Evolutionary conservation across 805 yeast species (phyloP), one percentile per base, ranked within the genome.

Genomic region (Lipomyces oligophaga): DNA sequence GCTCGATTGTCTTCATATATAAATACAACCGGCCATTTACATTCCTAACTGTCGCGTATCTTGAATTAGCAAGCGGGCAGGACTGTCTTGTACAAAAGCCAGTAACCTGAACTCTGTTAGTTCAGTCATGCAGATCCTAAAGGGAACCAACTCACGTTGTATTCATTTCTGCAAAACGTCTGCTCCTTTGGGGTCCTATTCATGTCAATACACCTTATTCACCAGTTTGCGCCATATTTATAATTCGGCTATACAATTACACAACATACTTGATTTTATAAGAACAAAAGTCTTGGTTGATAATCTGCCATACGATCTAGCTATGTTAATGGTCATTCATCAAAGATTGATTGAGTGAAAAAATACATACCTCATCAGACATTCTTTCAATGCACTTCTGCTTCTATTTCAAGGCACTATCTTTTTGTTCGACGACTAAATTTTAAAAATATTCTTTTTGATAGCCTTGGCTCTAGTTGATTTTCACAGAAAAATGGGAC

Each of bases 1-100:
- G 80, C 71, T 93, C 99, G 1, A 94, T 95, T 1, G 97, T 93
- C 66, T 93, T 93, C 87, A 93, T 93, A 69, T 93, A 93, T 28
- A 86, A 69, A 60, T 85, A 86, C 38, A 87, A 68, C 63, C 78
- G 78, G 5, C 95, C 96, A 56, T 83, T 86, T 24, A 83, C 74
- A 58, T 78, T 81, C 62, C 85, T 83, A 36, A 86, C 85, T 0
- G 96, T 86, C 26, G 96, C 95, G 67, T 86, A 86, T 61, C 85
- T 78, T 15, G 95, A 85, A 65, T 87, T 93, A 21, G 99, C 99
- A 51, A 93, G 71, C 1, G 99, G 99, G 66, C 99, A 93, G 4
- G 97, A 85, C 64, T 82, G 88, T 61, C 98, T 79, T 45, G 81
- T 78, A 67, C 99, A 93, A 45, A 93, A 74, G 53, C 99, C 99